These are phyloP conservation scores for Chlorophyllum brunneum DNA, from an alignment of 768 basidiomycete genomes.

Conservation along the genomic window DNA sequence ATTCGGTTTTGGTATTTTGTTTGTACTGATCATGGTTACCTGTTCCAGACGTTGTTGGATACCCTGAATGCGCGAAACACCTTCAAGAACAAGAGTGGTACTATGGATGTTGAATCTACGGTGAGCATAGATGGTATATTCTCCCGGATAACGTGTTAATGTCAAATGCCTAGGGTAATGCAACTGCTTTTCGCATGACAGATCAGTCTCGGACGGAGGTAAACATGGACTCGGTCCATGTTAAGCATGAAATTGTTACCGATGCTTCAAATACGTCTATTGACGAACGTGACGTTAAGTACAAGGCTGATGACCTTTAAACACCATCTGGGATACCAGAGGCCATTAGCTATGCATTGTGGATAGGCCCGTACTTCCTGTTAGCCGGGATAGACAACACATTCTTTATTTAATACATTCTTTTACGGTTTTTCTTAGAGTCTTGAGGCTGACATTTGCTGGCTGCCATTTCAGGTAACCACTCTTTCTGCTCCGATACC, in stretches of 20 bases:
- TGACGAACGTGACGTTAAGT: slow-evolving; percentile 18
- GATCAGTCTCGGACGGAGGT: slow-evolving; percentile 19
- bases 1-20: slow-evolving; percentile 18
- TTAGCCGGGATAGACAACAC: no score
- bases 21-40: no score
- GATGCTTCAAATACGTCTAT: slow-evolving; percentile 14
- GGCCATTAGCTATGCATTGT: no score
- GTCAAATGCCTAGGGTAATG: slow-evolving; percentile 1
- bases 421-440: no score
- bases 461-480: no score
- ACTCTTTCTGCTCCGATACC: no score
- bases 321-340: no score
- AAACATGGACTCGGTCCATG: slow-evolving; percentile 20
- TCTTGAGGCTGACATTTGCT: no score
- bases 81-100: slow-evolving; percentile 21
- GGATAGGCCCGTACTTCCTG: no score
- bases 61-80: slow-evolving; percentile 30
- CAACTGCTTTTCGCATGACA: slow-evolving; percentile 26
- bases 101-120: slow-evolving; percentile 25
- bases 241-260: slow-evolving; percentile 26
- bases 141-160: background rate
- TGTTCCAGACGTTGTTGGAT: slow-evolving; percentile 37
- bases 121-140: slow-evolving; percentile 14
- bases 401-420: no score
- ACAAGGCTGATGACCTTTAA: slow-evolving; percentile 18